A percentile compares a stretch with the other conserved stretches of the same genome.
These are phyloP conservation scores for Phytophthora hibernalis DNA, from an alignment of 352 stramenopile genomes.

Conservation along the genomic window DNA sequence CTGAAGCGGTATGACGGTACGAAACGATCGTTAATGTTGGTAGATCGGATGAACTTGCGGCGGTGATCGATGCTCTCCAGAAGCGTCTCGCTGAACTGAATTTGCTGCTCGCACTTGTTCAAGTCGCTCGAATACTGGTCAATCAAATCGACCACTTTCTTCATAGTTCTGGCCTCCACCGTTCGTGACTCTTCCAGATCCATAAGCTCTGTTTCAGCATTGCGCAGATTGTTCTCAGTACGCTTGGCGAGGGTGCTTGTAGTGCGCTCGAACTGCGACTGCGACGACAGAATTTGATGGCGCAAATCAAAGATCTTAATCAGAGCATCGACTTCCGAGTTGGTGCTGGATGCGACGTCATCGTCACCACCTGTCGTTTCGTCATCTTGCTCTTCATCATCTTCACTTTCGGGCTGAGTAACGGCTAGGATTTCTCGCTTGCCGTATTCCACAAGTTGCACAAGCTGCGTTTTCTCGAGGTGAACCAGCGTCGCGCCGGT, in stretches of 20 bases:
- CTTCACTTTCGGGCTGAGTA: conserved; percentile 36
- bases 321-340: conserved; percentile 71
- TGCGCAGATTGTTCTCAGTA: conserved; percentile 63
- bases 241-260: conserved; percentile 53
- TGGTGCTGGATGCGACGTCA: conserved; percentile 23
- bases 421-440: conserved; percentile 56
- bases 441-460: conserved; percentile 67
- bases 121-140: conserved; percentile 65
- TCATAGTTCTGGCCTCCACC: conserved; percentile 50
- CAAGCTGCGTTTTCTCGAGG: conserved; percentile 71
- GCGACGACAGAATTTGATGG: conserved; percentile 75
- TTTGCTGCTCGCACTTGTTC: conserved; percentile 56
- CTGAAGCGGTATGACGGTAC: conserved; percentile 71
- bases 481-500: conserved; percentile 80
- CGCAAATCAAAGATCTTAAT: conserved; percentile 80
- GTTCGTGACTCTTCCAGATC: conserved; percentile 58
- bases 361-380: conserved; percentile 27
- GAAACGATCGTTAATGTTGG: conserved; percentile 70
- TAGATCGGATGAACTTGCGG: conserved; percentile 68
- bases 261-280: conserved; percentile 73
- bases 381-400: conserved; percentile 29
- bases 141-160: conserved; percentile 60
- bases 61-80: conserved; percentile 72
- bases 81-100: conserved; percentile 63
- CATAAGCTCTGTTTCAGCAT: conserved; percentile 68